phyloP scores from a whole-genome alignment of 2,329 filamentous ascomycete species.

The Colletotrichum filicis region DNA sequence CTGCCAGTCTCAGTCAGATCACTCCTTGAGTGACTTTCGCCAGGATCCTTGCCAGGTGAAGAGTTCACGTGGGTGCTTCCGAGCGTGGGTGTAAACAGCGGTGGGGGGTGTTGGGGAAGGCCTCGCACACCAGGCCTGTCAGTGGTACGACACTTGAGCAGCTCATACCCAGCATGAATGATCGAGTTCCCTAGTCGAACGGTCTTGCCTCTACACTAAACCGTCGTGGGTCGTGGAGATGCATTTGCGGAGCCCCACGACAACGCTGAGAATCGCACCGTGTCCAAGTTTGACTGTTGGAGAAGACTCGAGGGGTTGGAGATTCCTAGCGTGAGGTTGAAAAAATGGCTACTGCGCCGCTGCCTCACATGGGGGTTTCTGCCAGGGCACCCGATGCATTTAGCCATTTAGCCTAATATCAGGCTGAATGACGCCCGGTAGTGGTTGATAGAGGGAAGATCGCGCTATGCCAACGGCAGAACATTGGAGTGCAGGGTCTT shows the following conservation, averaged over 20 bases:
- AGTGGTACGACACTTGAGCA: slow-evolving; percentile 6
- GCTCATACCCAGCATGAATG: background rate
- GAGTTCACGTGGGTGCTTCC: background rate
- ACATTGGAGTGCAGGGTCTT: background rate
- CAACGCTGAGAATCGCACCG: background rate
- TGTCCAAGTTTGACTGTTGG: background rate
- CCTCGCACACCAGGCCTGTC: background rate
- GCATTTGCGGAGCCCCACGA: background rate
- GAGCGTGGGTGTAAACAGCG: background rate
- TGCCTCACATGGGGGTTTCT: slow-evolving; percentile 8
- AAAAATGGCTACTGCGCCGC: slow-evolving; percentile 6
- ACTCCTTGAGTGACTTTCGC: background rate
- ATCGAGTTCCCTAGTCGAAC: background rate
- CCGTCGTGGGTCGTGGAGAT: background rate
- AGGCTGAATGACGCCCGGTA: slow-evolving; percentile 24
- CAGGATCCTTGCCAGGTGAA: background rate
- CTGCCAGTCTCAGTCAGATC: background rate
- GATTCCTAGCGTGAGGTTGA: background rate
- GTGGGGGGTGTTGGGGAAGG: background rate
- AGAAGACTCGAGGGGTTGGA: background rate
- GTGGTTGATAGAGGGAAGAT: background rate
- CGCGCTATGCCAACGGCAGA: slow-evolving; percentile 4
- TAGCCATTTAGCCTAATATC: slow-evolving; percentile 28
- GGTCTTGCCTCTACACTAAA: background rate
- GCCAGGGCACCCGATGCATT: slow-evolving; percentile 16